Evolutionary conservation across 176 grass and related monocot genomes (phyloP), one percentile per base, ranked within the genome.

Genomic region (Paspalum vaginatum): DNA sequence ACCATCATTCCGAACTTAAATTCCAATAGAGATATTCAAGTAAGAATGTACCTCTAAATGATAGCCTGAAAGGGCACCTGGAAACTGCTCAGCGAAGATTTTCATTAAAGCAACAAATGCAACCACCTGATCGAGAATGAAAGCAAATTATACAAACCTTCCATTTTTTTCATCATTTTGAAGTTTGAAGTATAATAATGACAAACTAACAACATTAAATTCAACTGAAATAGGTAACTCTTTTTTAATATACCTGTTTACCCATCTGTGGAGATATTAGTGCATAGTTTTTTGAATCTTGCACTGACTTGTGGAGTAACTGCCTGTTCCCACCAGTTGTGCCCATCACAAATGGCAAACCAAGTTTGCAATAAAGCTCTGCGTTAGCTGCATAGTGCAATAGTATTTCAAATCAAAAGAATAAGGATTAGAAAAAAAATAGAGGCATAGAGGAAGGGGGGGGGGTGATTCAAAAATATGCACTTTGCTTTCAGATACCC

Each of bases 181-280:
- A 32, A 32, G 32, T 32, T 62, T 52, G 38, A 66, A 59, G 44
- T 76, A 61, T 55, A 74, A 56, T 14, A 51, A 63, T 22, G 68
- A 37, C 59, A 55, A 18, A 55, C n/a, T 42, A 52, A 26, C 7
- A 78, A 3, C 26, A 2, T 5, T 67, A 44, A 21, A 44, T 8
- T 74, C 32, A 11, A 53, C 65, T 52, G 47, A 55, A 80, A 70
- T 42, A 76, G 43, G 86, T 47, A 62, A 11, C 55, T 51, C 16
- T 25, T 51, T 77, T 61, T 62, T 10, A 42, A 11, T 13, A 43
- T 77, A 93, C 96, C 72, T 91, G 88, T 81, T 98, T 98, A 4
- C 88, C 90, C 90, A 95, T 98, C 81, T 98, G 96, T 68, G 96
- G 96, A 84, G 92, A 99, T 85, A 99, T 91, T 52, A 95, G 78